Conservation (phyloP, 768 basidiomycete genomes). For the Russula sp. region DNA sequence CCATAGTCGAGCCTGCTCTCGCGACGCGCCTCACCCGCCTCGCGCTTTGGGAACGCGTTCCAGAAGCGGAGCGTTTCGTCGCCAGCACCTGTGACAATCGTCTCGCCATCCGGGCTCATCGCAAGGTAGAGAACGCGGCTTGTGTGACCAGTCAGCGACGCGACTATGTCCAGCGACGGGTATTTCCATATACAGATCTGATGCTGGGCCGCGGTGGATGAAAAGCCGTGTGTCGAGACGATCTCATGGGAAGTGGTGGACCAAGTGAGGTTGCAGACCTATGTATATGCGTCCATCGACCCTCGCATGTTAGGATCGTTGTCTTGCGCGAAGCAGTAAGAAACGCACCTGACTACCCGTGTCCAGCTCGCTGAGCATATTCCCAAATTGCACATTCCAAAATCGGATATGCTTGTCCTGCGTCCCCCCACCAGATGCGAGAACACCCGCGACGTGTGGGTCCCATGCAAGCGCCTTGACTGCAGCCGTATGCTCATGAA, state of each 20-base stretch:
- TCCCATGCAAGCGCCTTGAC: conserved; percentile 99
- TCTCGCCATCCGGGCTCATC: conserved; percentile 95
- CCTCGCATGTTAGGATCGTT: not conserved
- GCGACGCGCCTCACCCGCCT: conserved; percentile 34
- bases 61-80: conserved; percentile 97
- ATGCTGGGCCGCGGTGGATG: conserved; percentile 88
- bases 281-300: not conserved
- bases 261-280: conserved; percentile 99
- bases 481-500: conserved; percentile 94
- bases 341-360: conserved; percentile 86
- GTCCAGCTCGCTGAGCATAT: conserved; percentile 80
- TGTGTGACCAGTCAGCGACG: conserved; percentile 89
- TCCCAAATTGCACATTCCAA: conserved; percentile 90
- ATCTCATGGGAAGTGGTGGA: conserved; percentile 93
- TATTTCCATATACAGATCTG: conserved; percentile 97
- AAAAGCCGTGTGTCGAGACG: conserved; percentile 97
- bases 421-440: conserved; percentile 97
- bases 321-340: not conserved
- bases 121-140: conserved; percentile 95
- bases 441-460: conserved; percentile 83
- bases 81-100: conserved; percentile 96
- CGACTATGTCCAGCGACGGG: conserved; percentile 89
- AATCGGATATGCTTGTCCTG: conserved; percentile 97
- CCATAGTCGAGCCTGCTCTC: conserved; percentile 44
- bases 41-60: conserved; percentile 90